Evolutionary conservation across 805 yeast genomes (phyloP), one percentile per base, ranked within the genome.

Genomic region (Yarrowia porcina): DNA sequence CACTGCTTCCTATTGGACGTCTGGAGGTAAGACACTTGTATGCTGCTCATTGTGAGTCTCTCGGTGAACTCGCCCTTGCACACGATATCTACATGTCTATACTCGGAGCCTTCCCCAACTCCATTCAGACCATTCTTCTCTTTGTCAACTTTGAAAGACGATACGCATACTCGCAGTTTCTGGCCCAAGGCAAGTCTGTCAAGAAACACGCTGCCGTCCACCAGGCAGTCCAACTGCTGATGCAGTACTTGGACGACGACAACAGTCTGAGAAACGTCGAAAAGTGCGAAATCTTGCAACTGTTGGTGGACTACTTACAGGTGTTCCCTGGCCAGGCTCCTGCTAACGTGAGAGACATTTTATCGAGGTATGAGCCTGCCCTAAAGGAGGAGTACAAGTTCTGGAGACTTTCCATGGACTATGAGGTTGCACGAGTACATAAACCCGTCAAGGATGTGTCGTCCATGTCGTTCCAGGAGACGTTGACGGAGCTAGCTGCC

Each of bases 331-430:
- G 59, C 12, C 59, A 69, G 12, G 66, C 67, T 7, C 49, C 62
- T 13, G 69, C 65, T 2, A 67, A 52, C 13, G 75, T 76, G 1
- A 42, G 70, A 2, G 57, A 41, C 13, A n/a, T 69, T 20, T 73
- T 68, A 45, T 64, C 63, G 35, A 28, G 44, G 33, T 57, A 68
- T 38, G 64, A 66, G 25, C 63, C 63, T 11, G 50, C 64, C 38
- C 70, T 66, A 32, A 47, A 67, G 38, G 69, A 66, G 25, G 66
- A 67, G 35, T 67, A 67, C 50, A 57, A 66, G 30, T 74, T 73
- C 61, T 74, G 77, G 76, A 67, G 66, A 32, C 64, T 69, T n/a
- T 73, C 66, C 56, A 68, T 74, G 28, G 64, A 65, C 30, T 72
- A 72, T 44, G 76, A 72, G 49, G 61, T 72, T n/a, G 65, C 63